Conservation (phyloP, 257 asterid genomes). For the Solanum neorickii region DNA sequence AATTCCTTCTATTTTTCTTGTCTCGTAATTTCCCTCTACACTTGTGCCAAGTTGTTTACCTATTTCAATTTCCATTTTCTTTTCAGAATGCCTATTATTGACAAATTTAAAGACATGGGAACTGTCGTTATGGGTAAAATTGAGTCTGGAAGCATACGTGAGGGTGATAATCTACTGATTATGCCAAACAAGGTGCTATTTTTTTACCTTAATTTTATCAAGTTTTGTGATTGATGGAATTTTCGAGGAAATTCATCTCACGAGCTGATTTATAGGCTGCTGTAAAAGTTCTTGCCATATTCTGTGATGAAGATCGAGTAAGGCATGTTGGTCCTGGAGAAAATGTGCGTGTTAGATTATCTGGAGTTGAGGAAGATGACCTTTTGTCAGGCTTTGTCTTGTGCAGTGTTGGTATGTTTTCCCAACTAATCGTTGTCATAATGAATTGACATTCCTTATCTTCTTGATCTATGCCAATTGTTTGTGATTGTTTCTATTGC, state of each 20-base stretch:
- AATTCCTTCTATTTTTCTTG: background rate
- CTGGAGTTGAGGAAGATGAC: constrained; percentile 96
- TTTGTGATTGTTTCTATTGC: background rate
- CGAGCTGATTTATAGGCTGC: constrained; percentile 29
- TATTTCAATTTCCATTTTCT: background rate
- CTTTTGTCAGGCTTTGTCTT: constrained; percentile 69
- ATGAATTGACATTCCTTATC: background rate
- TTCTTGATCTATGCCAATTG: background rate
- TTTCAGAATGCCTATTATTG: constrained; percentile 79
- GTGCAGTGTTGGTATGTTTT: constrained; percentile 51
- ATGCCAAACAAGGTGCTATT: constrained; percentile 92
- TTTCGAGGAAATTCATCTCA: background rate
- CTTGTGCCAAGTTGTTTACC: background rate
- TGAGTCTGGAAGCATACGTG: constrained; percentile 85
- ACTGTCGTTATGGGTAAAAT: constrained; percentile 98
- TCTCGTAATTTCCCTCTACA: background rate
- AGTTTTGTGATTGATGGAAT: background rate
- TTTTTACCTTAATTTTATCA: background rate
- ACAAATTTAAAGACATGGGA: constrained; percentile 97
- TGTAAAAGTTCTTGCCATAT: constrained; percentile 85
- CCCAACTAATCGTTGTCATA: background rate
- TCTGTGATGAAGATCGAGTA: constrained; percentile 69
- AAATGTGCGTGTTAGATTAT: constrained; percentile 78
- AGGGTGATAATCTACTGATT: constrained; percentile 71
- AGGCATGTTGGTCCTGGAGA: constrained; percentile 90